Evolutionary conservation across 257 asterid genomes (phyloP).

Genomic region (Solanum ossicruentum): DNA sequence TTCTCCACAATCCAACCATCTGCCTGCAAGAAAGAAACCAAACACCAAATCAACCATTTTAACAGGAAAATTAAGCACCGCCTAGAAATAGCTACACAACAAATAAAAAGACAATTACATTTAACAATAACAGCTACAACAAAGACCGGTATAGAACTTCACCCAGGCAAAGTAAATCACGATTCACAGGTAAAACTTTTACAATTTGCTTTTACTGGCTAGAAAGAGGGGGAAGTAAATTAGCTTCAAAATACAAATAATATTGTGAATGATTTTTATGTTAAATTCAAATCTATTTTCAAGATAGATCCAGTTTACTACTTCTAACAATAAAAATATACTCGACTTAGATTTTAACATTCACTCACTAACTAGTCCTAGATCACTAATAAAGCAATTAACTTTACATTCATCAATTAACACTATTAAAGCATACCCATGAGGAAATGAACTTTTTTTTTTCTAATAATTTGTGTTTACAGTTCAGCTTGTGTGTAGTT

Average conservation of each 20-base stretch:
- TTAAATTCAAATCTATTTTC: not conserved
- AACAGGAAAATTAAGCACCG: not conserved
- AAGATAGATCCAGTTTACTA: not conserved
- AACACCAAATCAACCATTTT: not conserved
- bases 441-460: not conserved
- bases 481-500: not conserved
- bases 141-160: not conserved
- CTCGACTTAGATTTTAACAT: not conserved
- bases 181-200: not conserved
- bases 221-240: not conserved
- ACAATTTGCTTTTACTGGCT: not conserved
- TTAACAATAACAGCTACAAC: not conserved
- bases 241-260: not conserved
- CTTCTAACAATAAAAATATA: not conserved
- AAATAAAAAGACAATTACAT: not conserved
- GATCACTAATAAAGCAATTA: not conserved
- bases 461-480: not conserved
- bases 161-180: not conserved
- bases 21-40: slow-evolving; percentile 42
- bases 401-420: not conserved
- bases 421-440: not conserved
- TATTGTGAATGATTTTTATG: not conserved
- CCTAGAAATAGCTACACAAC: not conserved
- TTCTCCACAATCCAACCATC: slow-evolving; percentile 98
- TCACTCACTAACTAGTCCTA: not conserved